These are phyloP conservation scores for Neocallimastix lanati DNA, from an alignment of 192 early-diverging fungal species.

Conservation along the genomic window DNA sequence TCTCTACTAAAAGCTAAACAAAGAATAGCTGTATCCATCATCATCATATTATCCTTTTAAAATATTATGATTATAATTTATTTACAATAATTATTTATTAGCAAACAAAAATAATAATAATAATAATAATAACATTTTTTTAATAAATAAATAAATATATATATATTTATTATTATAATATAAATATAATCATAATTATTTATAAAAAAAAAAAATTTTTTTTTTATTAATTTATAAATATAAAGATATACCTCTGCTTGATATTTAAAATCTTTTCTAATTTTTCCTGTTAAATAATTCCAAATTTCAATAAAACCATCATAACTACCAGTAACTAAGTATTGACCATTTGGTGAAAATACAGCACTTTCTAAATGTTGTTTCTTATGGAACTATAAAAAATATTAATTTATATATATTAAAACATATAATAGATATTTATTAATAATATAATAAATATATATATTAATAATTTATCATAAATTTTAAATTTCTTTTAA, in stretches of 20 bases:
- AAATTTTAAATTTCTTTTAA: no score
- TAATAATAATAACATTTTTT: not conserved
- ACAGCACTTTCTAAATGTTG: constrained; percentile 52
- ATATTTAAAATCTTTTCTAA: constrained; percentile 72
- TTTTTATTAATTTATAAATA: no score
- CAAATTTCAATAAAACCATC: constrained; percentile 96
- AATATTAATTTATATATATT: not conserved
- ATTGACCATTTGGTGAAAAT: constrained; percentile 72
- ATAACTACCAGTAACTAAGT: constrained; percentile 64
- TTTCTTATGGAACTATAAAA: constrained; percentile 68
- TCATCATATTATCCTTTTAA: constrained; percentile 67
- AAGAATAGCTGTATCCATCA: constrained; percentile 73
- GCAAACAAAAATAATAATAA: no score
- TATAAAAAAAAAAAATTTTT: no score
- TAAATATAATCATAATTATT: no score
- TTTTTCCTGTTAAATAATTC: constrained; percentile 81
- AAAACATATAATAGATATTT: not conserved
- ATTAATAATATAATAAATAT: not conserved
- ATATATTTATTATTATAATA: no score
- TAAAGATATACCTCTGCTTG: constrained; percentile 78
- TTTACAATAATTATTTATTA: no score
- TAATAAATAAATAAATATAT: not conserved
- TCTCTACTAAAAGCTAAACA: constrained; percentile 59
- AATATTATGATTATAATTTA: no score
- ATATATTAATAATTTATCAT: no score